phyloP scores from a whole-genome alignment of 177 flowering plant species.

The Telopea speciosissima region DNA sequence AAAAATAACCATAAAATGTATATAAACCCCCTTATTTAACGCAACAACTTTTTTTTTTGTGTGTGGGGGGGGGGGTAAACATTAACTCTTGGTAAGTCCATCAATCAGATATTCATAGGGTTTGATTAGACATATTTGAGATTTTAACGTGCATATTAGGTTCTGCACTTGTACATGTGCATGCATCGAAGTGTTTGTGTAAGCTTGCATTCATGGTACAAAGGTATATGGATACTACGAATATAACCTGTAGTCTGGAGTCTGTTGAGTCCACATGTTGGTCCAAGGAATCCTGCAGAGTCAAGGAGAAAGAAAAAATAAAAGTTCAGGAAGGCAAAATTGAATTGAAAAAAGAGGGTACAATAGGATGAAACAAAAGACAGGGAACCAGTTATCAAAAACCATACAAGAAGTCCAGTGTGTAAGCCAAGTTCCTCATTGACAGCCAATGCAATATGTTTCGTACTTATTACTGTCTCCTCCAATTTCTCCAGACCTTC shows the following conservation, averaged over 20 bases:
- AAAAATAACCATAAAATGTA: too few species aligned
- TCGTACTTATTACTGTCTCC: slow-evolving; percentile 73
- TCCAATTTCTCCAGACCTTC: slow-evolving; percentile 84
- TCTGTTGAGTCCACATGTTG: slow-evolving; percentile 73
- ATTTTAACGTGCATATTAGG: not conserved
- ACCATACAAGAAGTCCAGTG: slow-evolving; percentile 65
- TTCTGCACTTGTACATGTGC: too few species aligned
- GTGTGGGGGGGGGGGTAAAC: too few species aligned
- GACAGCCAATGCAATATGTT: slow-evolving; percentile 85
- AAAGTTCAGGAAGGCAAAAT: not conserved
- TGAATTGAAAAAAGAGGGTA: not conserved
- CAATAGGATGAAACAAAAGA: not conserved
- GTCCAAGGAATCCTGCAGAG: slow-evolving; percentile 75
- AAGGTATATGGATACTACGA: slow-evolving; percentile 1
- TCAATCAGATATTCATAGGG: too few species aligned
- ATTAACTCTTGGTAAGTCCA: too few species aligned
- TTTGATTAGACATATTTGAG: too few species aligned
- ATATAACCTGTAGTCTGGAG: slow-evolving; percentile 59
- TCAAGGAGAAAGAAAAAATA: not conserved
- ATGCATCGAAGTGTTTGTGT: too few species aligned
- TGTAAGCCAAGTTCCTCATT: slow-evolving; percentile 85
- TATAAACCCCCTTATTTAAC: too few species aligned
- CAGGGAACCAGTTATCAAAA: not conserved
- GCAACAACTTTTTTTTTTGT: too few species aligned
- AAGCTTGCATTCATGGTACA: not conserved